These are phyloP conservation scores for Kalaharituber pfeilii DNA, from an alignment of 2,329 filamentous ascomycete genomes.

Conservation along the genomic window DNA sequence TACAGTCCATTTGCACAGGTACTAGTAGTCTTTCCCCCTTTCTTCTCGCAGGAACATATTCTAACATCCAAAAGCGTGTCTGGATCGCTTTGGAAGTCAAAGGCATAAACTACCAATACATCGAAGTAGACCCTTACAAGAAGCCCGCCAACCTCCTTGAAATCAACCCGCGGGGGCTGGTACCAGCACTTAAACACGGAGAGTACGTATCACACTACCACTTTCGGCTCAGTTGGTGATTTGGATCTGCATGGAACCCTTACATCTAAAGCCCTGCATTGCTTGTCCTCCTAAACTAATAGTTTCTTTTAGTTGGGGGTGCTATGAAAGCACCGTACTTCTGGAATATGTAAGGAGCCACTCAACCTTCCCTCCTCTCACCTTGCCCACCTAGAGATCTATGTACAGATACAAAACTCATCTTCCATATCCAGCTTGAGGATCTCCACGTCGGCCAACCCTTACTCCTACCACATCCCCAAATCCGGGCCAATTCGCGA, in stretches of 20 bases:
- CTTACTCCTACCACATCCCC: constrained; percentile 48
- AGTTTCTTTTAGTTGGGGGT: constrained; percentile 42
- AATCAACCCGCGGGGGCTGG: constrained; percentile 56
- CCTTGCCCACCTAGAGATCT: background rate
- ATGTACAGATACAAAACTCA: background rate
- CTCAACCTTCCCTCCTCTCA: too few relatives aligned
- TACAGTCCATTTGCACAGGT: constrained; percentile 52
- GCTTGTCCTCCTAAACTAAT: constrained; percentile 2
- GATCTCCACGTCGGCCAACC: constrained; percentile 45
- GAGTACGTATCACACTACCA: constrained; percentile 28
- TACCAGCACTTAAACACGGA: constrained; percentile 60
- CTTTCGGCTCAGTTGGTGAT: constrained; percentile 1
- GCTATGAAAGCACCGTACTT: constrained; percentile 63
- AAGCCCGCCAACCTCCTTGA: constrained; percentile 54
- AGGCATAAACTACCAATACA: constrained; percentile 63
- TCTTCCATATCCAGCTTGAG: constrained; percentile 35
- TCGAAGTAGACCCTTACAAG: constrained; percentile 66
- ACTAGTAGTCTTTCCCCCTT: background rate
- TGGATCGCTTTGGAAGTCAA: constrained; percentile 81
- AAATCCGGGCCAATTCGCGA: constrained; percentile 53
- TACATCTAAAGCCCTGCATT: too few relatives aligned
- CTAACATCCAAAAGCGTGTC: constrained; percentile 39
- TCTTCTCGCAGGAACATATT: background rate
- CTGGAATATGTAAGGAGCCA: constrained; percentile 55
- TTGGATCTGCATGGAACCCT: constrained; percentile 1